phyloP scores from a whole-genome alignment of 176 grass and related monocot species.

The Cenchrus fungigraminus region DNA sequence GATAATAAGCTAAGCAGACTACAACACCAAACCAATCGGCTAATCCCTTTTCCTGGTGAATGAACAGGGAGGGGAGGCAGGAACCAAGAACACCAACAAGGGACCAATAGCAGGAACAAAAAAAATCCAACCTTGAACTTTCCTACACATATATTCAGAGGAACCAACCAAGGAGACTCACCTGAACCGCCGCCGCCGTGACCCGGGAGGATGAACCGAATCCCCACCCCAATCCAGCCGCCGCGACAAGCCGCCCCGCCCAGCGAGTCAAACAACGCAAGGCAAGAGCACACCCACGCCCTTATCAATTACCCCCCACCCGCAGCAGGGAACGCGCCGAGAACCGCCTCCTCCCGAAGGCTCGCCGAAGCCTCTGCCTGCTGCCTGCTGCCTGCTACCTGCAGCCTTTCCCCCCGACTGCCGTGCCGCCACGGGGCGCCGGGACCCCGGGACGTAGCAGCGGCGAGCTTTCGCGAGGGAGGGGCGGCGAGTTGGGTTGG shows the following conservation, averaged over 20 bases:
- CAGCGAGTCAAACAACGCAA: too few relatives aligned
- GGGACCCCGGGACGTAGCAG: not conserved
- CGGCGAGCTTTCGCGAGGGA: conserved; percentile 18
- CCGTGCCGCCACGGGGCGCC: conserved; percentile 9
- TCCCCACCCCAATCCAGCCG: not conserved
- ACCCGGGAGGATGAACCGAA: not conserved
- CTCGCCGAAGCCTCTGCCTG: not conserved
- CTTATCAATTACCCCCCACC: not conserved
- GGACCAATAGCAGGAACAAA: not conserved
- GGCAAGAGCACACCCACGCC: not conserved
- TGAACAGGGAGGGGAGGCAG: not conserved
- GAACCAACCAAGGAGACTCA: conserved; percentile 29
- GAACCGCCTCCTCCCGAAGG: not conserved
- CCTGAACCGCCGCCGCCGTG: conserved; percentile 35
- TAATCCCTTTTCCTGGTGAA: not conserved
- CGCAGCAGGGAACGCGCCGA: not conserved
- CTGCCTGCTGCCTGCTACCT: too few relatives aligned
- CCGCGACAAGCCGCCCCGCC: not conserved
- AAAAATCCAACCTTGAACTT: not conserved
- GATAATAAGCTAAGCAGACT: not conserved
- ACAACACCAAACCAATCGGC: not conserved
- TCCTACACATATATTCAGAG: not conserved
- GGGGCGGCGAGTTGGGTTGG: not conserved
- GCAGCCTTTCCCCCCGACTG: too few relatives aligned
- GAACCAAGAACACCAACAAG: not conserved